A percentile compares a stretch with the other conserved stretches of the same genome.
phyloP scores from a whole-genome alignment of 2,329 filamentous ascomycete genomes.

The Ascochyta lentis region DNA sequence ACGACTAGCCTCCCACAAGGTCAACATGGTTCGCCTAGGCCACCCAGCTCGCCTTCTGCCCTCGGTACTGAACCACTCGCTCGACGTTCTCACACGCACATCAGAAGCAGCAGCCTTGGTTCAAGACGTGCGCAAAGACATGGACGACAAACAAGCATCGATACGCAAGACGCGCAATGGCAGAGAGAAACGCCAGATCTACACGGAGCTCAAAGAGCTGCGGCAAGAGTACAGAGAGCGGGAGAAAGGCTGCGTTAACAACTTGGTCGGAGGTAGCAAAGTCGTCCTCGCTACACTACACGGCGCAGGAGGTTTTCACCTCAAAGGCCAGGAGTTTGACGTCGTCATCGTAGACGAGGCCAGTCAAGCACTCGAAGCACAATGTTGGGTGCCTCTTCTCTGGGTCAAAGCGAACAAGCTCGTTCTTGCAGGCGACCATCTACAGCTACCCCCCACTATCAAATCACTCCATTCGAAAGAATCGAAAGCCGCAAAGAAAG shows the following conservation, averaged over 20 bases:
- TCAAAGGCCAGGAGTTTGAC: constrained; percentile 83
- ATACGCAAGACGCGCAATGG: constrained; percentile 87
- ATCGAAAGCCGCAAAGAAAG: constrained; percentile 41
- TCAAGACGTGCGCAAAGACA: constrained; percentile 86
- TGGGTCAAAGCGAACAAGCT: constrained; percentile 75
- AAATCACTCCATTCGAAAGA: constrained; percentile 69
- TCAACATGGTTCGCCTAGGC: constrained; percentile 87
- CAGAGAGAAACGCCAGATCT: constrained; percentile 80
- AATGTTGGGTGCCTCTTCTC: constrained; percentile 93
- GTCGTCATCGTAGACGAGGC: constrained; percentile 96
- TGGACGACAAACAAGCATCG: constrained; percentile 88
- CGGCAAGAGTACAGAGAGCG: constrained; percentile 87
- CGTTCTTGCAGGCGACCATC: constrained; percentile 90
- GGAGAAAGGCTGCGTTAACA: constrained; percentile 80
- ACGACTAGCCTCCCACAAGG: constrained; percentile 80
- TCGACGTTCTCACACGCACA: constrained; percentile 88
- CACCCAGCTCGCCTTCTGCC: constrained; percentile 91
- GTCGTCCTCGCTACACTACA: constrained; percentile 93
- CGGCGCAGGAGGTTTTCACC: constrained; percentile 84
- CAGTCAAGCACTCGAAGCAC: constrained; percentile 92
- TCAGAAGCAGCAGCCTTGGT: constrained; percentile 91
- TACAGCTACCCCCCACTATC: constrained; percentile 93
- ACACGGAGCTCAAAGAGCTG: constrained; percentile 82
- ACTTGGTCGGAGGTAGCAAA: constrained; percentile 76
- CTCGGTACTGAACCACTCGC: constrained; percentile 84